These are phyloP conservation scores for Chrysoporthe puriensis DNA, from an alignment of 2,329 filamentous ascomycete genomes.

Conservation along the genomic window DNA sequence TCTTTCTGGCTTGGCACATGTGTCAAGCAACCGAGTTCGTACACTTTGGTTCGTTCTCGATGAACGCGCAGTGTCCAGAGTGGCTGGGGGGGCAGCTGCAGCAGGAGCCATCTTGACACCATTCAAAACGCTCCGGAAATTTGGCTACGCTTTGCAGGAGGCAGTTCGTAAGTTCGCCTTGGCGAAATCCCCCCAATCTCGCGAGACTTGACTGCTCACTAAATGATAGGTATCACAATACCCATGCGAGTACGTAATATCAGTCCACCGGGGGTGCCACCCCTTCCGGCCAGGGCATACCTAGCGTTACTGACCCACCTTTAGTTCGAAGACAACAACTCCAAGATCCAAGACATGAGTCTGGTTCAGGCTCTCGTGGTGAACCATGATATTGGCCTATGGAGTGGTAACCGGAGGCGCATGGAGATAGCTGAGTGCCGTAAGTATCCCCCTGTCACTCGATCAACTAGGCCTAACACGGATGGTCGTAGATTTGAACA, in stretches of 20 bases:
- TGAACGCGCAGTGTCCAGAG: constrained; percentile 60
- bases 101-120: constrained; percentile 64
- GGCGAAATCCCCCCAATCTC: neutral
- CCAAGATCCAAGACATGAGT: constrained; percentile 49
- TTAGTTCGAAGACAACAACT: constrained; percentile 55
- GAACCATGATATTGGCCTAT: constrained; percentile 54
- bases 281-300: neutral
- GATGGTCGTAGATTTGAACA: constrained; percentile 31
- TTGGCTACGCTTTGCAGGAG: constrained; percentile 61
- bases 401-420: constrained; percentile 58
- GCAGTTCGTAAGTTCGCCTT: constrained; percentile 46
- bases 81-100: constrained; percentile 64
- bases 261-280: too few relatives aligned
- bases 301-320: neutral
- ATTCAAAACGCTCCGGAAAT: constrained; percentile 60
- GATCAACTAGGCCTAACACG: neutral
- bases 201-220: constrained; percentile 19
- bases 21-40: constrained; percentile 64
- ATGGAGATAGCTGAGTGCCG: constrained; percentile 61
- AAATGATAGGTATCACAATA: constrained; percentile 37
- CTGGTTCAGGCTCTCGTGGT: constrained; percentile 54
- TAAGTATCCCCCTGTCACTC: constrained; percentile 35
- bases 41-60: constrained; percentile 62
- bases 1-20: constrained; percentile 60
- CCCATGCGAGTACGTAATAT: constrained; percentile 36